Evolutionary conservation across 805 yeast genomes (phyloP), one percentile per base, ranked within the genome.

Genomic region (Hagleromyces aurorensis): DNA sequence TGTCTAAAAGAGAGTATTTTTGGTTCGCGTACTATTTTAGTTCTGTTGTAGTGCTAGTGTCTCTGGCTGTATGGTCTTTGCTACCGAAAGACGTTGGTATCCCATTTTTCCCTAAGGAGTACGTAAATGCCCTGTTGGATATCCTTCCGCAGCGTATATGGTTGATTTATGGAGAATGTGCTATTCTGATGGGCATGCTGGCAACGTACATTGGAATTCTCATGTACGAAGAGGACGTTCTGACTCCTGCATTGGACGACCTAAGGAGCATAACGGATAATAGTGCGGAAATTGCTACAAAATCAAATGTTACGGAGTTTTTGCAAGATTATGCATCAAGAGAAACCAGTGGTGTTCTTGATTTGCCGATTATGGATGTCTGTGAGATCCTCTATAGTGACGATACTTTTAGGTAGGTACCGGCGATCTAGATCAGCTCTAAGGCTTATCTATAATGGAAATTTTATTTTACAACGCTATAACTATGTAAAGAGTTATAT

Each of bases 131-230:
- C 44, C 6, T 41, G 73, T 17, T 76, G 75, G 11, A 71, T 79
- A 12, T 71, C 68, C 45, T 86, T 76, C 97, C 97, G 0, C 81
- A 89, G 18, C 66, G 93, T 41, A 81, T 87, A 76, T 91, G 97
- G 98, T 78, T 94, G 2, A 50, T 82, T 19, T 81, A 84, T 1
- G 54, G 82, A 2, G 94, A 96, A 4, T 65, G 83, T 9, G 72
- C 72, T 41, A 65, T 78, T 4, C 57, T 89, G 17, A 73, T 83
- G 67, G 52, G 67, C 7, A 76, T 87, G 85, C 57, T 77, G 11
- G 86, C 72, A 48, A 70, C 69, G 0, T 89, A 87, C 52, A 61
- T 80, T 2, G 83, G 77, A 7, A 56, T 87, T 23, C 75, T 77
- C 2, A 55, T 75, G 22, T 85, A 80, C 61, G 82, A 83, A 44